These are phyloP conservation scores for Penicillium digitatum DNA, from an alignment of 2,329 filamentous ascomycete genomes.

Conservation along the genomic window DNA sequence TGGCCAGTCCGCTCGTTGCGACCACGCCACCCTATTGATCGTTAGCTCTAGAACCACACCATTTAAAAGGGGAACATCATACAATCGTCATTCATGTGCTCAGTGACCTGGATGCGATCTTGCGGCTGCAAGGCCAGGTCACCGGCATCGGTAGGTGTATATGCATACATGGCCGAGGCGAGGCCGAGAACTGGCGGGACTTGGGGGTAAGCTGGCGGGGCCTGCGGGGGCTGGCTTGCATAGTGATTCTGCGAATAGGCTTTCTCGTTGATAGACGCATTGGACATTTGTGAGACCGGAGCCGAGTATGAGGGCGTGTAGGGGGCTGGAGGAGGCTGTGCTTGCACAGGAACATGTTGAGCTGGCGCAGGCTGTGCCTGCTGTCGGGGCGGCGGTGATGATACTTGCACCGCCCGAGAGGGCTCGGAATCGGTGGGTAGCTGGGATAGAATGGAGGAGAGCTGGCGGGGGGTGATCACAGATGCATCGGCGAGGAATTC, in stretches of 20 bases:
- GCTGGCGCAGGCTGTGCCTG: slow-evolving; percentile 26
- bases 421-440: slow-evolving; percentile 56
- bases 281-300: slow-evolving; percentile 39
- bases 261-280: slow-evolving; percentile 42
- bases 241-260: slow-evolving; percentile 28
- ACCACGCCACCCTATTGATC: slow-evolving; percentile 65
- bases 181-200: slow-evolving; percentile 59
- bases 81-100: slow-evolving; percentile 96
- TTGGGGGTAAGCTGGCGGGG: slow-evolving; percentile 53
- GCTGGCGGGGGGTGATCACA: slow-evolving; percentile 69
- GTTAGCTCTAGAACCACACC: slow-evolving; percentile 11
- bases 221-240: slow-evolving; percentile 39
- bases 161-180: slow-evolving; percentile 79
- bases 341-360: slow-evolving; percentile 15
- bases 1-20: slow-evolving; percentile 74
- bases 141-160: slow-evolving; percentile 72
- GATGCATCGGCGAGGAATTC: slow-evolving; percentile 81
- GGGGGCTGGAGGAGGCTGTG: slow-evolving; percentile 33
- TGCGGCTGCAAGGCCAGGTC: slow-evolving; percentile 78
- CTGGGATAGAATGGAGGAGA: slow-evolving; percentile 68
- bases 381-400: slow-evolving; percentile 24
- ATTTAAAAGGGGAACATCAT: slow-evolving; percentile 20
- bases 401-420: slow-evolving; percentile 16
- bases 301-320: slow-evolving; percentile 41
- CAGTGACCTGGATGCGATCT: slow-evolving; percentile 73